Percentiles rank a stretch among this genome's conserved stretches.
Conservation (phyloP, 192 early-diverging fungal genomes). For the Backusella tarrabulga region DNA sequence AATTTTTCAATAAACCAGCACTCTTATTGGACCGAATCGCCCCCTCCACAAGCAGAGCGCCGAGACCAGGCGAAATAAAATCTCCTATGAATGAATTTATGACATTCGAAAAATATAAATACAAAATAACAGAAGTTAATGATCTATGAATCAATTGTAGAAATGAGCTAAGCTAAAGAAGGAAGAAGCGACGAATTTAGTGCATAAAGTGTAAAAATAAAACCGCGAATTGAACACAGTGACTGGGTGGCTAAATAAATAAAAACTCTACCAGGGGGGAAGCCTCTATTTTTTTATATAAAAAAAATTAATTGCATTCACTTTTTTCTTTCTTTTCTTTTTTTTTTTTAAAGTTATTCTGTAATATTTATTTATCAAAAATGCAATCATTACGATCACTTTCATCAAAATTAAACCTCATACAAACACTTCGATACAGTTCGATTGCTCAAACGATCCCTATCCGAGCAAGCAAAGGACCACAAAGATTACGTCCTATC, state of each 20-base stretch:
- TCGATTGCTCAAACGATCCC: slow-evolving; percentile 3
- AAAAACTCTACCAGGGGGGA: background rate
- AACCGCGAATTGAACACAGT: background rate
- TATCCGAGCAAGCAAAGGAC: background rate
- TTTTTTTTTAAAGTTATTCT: background rate
- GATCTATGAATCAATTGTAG: no score
- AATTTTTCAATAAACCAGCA: no score
- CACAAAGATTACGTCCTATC: background rate
- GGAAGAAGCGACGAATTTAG: background rate
- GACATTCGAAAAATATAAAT: no score
- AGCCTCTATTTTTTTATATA: background rate
- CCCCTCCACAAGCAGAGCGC: no score
- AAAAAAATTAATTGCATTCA: background rate
- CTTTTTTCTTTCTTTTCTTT: background rate
- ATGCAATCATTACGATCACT: background rate
- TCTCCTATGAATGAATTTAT: no score
- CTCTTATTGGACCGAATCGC: no score
- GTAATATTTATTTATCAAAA: background rate
- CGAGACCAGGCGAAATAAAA: no score
- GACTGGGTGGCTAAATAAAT: background rate
- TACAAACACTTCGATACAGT: background rate
- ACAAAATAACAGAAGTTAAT: no score
- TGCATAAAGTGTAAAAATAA: background rate
- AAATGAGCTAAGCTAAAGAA: background rate
- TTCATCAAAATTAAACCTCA: background rate